Evolutionary conservation across 345 rosid genomes (phyloP).

Genomic region (Anacardium occidentale): DNA sequence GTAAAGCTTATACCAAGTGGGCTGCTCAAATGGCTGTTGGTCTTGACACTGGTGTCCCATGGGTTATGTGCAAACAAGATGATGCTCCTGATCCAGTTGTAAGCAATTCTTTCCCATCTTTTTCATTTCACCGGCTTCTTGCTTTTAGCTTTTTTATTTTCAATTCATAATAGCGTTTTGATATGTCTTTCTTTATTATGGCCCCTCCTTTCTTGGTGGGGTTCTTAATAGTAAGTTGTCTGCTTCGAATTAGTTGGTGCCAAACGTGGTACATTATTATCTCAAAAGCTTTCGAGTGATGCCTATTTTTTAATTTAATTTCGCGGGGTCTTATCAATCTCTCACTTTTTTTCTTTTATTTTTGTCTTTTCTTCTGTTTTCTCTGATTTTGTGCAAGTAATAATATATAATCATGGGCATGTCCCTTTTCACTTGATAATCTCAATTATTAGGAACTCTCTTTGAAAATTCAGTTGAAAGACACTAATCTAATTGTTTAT

Average conservation of each 20-base stretch:
- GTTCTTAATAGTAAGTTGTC: slow-evolving; percentile 20
- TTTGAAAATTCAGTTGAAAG: slow-evolving; percentile 1
- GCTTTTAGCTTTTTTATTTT: not conserved
- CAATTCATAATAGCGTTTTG: slow-evolving; percentile 13
- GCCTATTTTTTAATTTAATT: not conserved
- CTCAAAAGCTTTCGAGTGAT: slow-evolving; percentile 10
- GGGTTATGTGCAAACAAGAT: slow-evolving; percentile 99
- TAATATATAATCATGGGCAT: not conserved
- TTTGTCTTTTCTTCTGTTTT: slow-evolving; percentile 1
- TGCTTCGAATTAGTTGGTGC: slow-evolving; percentile 3
- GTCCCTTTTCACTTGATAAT: slow-evolving; percentile 9
- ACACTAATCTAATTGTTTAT: not conserved
- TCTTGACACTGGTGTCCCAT: slow-evolving; percentile 87
- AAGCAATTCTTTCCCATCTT: slow-evolving; percentile 22
- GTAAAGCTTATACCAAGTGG: slow-evolving; percentile 79
- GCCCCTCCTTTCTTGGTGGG: slow-evolving; percentile 25
- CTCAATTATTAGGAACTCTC: not conserved
- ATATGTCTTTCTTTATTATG: slow-evolving; percentile 1
- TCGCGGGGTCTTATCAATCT: slow-evolving; percentile 17
- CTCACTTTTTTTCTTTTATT: not conserved
- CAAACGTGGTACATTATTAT: not conserved
- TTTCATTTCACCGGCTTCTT: not conserved
- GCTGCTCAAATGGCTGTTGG: slow-evolving; percentile 90
- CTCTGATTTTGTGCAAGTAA: slow-evolving; percentile 5
- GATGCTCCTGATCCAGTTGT: slow-evolving; percentile 93